phyloP scores from a whole-genome alignment of 164 flowering plant genomes.

The Berberis thunbergii region DNA sequence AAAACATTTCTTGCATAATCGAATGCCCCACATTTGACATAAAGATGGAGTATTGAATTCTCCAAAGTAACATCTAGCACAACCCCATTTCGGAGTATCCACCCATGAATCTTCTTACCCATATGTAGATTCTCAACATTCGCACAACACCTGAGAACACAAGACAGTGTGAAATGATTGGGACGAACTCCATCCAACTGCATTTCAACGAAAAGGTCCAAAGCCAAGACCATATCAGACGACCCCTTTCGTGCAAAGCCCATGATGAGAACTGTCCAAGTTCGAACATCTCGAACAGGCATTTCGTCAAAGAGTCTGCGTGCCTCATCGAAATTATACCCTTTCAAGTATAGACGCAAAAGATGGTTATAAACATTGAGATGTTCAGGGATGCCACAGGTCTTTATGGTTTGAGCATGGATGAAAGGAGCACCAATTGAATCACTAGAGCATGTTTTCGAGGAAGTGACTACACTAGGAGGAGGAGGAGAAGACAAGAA shows the following conservation, averaged over 20 bases:
- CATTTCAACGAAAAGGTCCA: conserved; percentile 36
- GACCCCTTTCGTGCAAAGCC: conserved; percentile 31
- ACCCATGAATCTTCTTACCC: conserved; percentile 58
- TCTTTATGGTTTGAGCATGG: conserved; percentile 36
- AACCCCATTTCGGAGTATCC: conserved; percentile 41
- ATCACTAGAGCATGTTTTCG: neutral
- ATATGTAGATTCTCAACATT: conserved; percentile 16
- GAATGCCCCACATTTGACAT: conserved; percentile 40
- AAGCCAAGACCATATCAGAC: conserved; percentile 27
- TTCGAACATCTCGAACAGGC: conserved; percentile 34
- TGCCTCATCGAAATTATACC: conserved; percentile 23
- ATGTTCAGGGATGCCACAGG: conserved; percentile 14
- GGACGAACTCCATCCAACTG: conserved; percentile 35
- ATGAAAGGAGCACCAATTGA: conserved; percentile 8
- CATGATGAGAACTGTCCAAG: conserved; percentile 61
- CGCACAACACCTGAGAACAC: conserved; percentile 49
- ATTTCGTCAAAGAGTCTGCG: conserved; percentile 59
- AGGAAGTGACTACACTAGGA: no score
- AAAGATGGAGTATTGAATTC: conserved; percentile 51
- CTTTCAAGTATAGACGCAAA: conserved; percentile 29
- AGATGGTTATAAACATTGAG: conserved; percentile 21
- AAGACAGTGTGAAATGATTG: conserved; percentile 48
- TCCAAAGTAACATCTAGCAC: conserved; percentile 34
- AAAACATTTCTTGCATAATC: conserved; percentile 35
- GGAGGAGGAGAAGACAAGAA: no score